A percentile compares a stretch with the other conserved stretches of the same genome.
phyloP scores from a whole-genome alignment of 1,139 yeast genomes.

The Hemisphaericaspora lyxosophila region DNA sequence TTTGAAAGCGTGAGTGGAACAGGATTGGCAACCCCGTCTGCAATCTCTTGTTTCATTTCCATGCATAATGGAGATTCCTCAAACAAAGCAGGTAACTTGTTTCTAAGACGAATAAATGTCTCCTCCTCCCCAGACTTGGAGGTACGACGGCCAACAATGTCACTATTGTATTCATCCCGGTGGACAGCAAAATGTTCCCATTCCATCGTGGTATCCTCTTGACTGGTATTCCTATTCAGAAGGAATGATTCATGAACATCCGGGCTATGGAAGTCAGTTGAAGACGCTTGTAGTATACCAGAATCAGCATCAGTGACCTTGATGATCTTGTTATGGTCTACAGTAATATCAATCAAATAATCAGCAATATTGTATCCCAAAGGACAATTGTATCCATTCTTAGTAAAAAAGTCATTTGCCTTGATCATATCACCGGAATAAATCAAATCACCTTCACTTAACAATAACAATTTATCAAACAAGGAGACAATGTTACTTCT shows the following conservation, averaged over 20 bases:
- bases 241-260: slow-evolving; percentile 43
- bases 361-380: slow-evolving; percentile 91
- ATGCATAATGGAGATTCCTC: slow-evolving; percentile 49
- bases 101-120: slow-evolving; percentile 31
- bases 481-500: slow-evolving; percentile 90
- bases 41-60: slow-evolving; percentile 51
- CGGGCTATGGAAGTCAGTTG: slow-evolving; percentile 24
- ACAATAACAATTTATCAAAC: slow-evolving; percentile 76
- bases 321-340: slow-evolving; percentile 48
- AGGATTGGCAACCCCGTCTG: slow-evolving; percentile 31
- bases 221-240: slow-evolving; percentile 28
- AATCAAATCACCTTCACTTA: slow-evolving; percentile 82
- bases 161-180: slow-evolving; percentile 58
- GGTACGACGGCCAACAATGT: slow-evolving; percentile 15
- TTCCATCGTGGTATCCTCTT: slow-evolving; percentile 66
- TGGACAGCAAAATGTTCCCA: slow-evolving; percentile 92
- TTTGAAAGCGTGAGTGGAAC: slow-evolving; percentile 34
- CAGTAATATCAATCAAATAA: slow-evolving; percentile 85
- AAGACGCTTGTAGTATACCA: slow-evolving; percentile 16
- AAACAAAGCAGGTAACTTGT: slow-evolving; percentile 42
- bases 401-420: slow-evolving; percentile 71
- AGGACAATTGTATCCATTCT: slow-evolving; percentile 81
- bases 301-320: slow-evolving; percentile 26
- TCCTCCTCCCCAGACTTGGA: slow-evolving; percentile 28
- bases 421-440: slow-evolving; percentile 81